Percentiles rank a stretch among this genome's conserved stretches.
Evolutionary conservation across 1,139 yeast species (phyloP).

Genomic region (Candida tropicalis): DNA sequence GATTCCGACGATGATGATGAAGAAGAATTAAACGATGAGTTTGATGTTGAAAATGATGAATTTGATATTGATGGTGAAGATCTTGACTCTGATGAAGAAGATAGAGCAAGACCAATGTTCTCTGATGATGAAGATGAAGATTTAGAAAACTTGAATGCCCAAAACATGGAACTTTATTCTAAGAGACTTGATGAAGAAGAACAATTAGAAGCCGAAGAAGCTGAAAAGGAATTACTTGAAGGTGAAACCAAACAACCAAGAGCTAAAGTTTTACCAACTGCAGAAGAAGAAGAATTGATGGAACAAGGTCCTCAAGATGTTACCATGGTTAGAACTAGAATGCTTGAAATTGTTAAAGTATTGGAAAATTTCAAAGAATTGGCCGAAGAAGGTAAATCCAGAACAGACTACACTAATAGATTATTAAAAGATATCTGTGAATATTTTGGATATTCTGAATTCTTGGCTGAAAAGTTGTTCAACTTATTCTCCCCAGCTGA

Average conservation of each 20-base stretch:
- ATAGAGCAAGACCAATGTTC: constrained; percentile 72
- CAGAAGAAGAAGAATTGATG: constrained; percentile 54
- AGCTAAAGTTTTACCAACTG: constrained; percentile 66
- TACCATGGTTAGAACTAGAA: constrained; percentile 84
- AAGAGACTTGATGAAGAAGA: constrained; percentile 71
- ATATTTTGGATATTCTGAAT: constrained; percentile 96
- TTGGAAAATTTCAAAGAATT: constrained; percentile 85
- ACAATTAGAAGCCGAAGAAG: constrained; percentile 73
- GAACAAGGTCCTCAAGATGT: constrained; percentile 65
- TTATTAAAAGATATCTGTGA: constrained; percentile 83
- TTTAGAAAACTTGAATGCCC: constrained; percentile 76
- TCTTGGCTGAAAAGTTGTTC: constrained; percentile 90
- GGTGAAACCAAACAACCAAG: constrained; percentile 66
- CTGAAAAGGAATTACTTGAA: constrained; percentile 71
- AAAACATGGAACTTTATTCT: constrained; percentile 84
- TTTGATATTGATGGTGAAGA: constrained; percentile 59
- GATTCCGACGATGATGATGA: constrained; percentile 48
- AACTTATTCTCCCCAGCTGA: constrained; percentile 91
- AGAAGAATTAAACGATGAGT: constrained; percentile 36
- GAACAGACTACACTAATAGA: constrained; percentile 79
- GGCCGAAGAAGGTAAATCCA: constrained; percentile 84
- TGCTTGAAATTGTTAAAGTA: constrained; percentile 95
- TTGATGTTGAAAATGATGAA: constrained; percentile 51
- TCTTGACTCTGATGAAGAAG: constrained; percentile 57
- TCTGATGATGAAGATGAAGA: constrained; percentile 80